Base-by-base conservation (phyloP, 1,139 yeast species). In the Geotrichum macrosporum region DNA sequence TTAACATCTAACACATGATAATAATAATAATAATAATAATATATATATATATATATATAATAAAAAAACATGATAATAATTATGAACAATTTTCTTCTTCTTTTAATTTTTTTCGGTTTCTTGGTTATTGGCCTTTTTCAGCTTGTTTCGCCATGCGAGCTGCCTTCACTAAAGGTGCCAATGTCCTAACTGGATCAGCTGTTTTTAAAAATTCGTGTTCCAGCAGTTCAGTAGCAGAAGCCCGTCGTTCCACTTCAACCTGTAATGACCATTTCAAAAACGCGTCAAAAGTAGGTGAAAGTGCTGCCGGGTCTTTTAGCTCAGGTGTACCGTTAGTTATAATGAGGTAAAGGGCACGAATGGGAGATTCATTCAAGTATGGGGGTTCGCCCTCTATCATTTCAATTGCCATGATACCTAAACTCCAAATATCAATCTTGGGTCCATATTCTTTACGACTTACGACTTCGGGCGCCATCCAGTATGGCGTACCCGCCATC, bases 401-500 rank as follows among this genome's bases (percentile, higher is more conserved):
- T 67, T 92, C 98, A 61, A 92, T 88, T 18, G 89, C 81, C 98
- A 92, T 92, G 56, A 92, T 92, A 55, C 98, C 98, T 55, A 92
- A 71, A 10, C 96, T 86, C 98, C 98, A 92, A 44, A 94, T 83
- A 67, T 92, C 98, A 50, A 92, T 96, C 68, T 94, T 89, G 34
- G 96, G 95, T 1, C 96, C 98, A 65, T 92, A 92, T 59, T 88
- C 96, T 63, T 89, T 88, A 55, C 95, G 74, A 6, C 88, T 80
- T 18, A 92, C 96, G 50, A 92, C 96, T 67, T 92, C 98, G 2
- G 98, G 98, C 0, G 98, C 98, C 98, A 92, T 92, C 98, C 98
- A 92, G 65, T 92, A 92, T 3, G 98, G 98, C 0, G 98, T 92
- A 13, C 98, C 98, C 19, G 89, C 98, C 95, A 92, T 86, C 3